A percentile compares a stretch with the other conserved stretches of the same genome.
Conservation (phyloP, 2,329 filamentous ascomycete genomes). For the Paecilomyces niveus region DNA sequence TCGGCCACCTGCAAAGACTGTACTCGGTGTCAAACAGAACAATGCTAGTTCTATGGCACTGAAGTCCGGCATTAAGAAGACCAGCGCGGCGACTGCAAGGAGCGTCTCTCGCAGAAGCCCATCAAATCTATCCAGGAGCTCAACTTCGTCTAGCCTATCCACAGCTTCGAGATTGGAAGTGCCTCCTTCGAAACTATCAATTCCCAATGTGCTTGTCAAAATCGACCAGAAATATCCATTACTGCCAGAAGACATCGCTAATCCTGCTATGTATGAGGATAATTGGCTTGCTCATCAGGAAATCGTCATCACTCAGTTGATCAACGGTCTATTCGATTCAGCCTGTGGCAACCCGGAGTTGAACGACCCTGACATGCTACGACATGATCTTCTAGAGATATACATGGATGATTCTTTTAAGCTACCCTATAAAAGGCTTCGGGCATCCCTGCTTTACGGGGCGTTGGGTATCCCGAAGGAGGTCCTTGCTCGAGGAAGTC, state of each 20-base stretch:
- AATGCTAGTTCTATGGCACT: conserved; percentile 4
- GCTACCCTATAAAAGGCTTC: conserved; percentile 49
- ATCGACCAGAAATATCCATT: conserved; percentile 42
- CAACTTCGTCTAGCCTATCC: conserved; percentile 8
- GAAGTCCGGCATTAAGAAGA: background rate
- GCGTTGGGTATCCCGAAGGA: conserved; percentile 51
- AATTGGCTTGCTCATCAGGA: conserved; percentile 58
- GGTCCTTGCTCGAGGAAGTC: conserved; percentile 36
- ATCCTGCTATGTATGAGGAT: conserved; percentile 56
- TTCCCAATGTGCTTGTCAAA: conserved; percentile 20
- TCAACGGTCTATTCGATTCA: conserved; percentile 49
- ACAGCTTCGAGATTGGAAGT: conserved; percentile 15
- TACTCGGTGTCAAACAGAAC: conserved; percentile 9
- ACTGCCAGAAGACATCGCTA: conserved; percentile 47
- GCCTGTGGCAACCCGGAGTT: conserved; percentile 10
- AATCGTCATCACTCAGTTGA: conserved; percentile 51
- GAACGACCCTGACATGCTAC: conserved; percentile 27
- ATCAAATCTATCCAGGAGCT: conserved; percentile 5
- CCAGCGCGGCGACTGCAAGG: background rate
- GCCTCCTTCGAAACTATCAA: conserved; percentile 21
- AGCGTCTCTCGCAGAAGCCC: background rate
- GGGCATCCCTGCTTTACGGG: conserved; percentile 53
- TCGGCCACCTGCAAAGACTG: background rate
- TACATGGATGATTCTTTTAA: conserved; percentile 49
- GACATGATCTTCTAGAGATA: conserved; percentile 43